Evolutionary conservation across 202 grass and related monocot genomes (phyloP).

Genomic region (Bolboschoenoplectus hybrid): DNA sequence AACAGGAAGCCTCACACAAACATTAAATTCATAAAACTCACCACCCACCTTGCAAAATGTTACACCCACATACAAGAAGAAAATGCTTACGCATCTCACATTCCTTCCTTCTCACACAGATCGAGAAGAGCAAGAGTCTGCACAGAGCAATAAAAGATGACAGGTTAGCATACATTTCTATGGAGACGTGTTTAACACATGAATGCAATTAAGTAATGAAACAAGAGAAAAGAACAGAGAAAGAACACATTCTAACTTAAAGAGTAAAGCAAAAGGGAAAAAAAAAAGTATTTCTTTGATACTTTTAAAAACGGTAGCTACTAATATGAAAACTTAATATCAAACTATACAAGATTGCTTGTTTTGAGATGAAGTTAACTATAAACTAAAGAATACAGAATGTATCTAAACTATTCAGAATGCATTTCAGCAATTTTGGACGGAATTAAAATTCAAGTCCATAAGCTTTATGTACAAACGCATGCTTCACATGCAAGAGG

Average conservation of each 20-base stretch:
- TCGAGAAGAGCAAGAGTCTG: conserved; percentile 92
- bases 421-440: not conserved
- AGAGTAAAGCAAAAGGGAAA: not conserved
- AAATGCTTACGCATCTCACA: conserved; percentile 48
- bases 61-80: conserved; percentile 31
- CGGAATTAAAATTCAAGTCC: not conserved
- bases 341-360: not conserved
- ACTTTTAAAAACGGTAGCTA: not conserved
- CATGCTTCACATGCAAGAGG: not conserved
- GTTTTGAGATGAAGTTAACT: not conserved
- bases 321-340: conserved; percentile 8
- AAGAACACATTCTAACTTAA: not conserved
- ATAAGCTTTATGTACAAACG: not conserved
- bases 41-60: conserved; percentile 29
- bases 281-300: not conserved
- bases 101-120: conserved; percentile 80
- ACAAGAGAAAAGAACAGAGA: not conserved
- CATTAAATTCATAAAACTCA: conserved; percentile 24
- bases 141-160: conserved; percentile 41
- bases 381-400: not conserved
- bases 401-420: not conserved
- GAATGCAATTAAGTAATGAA: conserved; percentile 16
- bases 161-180: conserved; percentile 6
- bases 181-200: conserved; percentile 1
- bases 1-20: conserved; percentile 31